Conservation (phyloP, 2,329 filamentous ascomycete genomes). For the Trichoderma oligosporum region DNA sequence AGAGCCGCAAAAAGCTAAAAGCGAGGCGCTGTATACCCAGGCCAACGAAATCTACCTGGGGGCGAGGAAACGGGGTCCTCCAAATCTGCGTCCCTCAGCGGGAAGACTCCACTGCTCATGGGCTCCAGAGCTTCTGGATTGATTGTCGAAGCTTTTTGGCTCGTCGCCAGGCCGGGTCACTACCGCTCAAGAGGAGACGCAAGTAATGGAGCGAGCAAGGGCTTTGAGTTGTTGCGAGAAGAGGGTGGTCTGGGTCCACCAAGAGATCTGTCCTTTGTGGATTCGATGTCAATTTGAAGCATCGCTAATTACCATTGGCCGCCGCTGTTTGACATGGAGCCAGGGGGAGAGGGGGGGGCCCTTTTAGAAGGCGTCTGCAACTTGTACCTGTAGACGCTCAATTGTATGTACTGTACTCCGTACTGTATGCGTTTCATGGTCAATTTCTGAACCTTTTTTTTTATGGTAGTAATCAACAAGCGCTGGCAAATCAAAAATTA, state of each 20-base stretch:
- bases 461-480: not conserved
- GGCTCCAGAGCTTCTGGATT: constrained; percentile 26
- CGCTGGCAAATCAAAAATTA: not conserved
- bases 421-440: not conserved
- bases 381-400: constrained; percentile 7
- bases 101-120: constrained; percentile 24
- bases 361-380: constrained; percentile 2
- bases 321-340: not conserved
- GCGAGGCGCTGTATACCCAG: constrained; percentile 18
- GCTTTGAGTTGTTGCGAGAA: constrained; percentile 7
- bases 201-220: constrained; percentile 15
- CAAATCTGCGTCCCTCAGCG: constrained; percentile 22
- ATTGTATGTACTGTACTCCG: not conserved
- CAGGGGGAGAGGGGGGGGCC: no score
- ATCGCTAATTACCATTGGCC: constrained; percentile 16
- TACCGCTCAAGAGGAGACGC: constrained; percentile 20
- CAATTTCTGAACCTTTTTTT: not conserved
- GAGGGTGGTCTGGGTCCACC: constrained; percentile 22
- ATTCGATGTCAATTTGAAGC: constrained; percentile 18
- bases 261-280: constrained; percentile 26
- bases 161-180: constrained; percentile 18
- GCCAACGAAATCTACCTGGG: constrained; percentile 19
- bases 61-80: constrained; percentile 19
- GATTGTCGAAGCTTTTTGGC: constrained; percentile 25
- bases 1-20: constrained; percentile 18